Base-by-base conservation (phyloP, 78 protist genomes). In the Andalucia godoyi region DNA sequence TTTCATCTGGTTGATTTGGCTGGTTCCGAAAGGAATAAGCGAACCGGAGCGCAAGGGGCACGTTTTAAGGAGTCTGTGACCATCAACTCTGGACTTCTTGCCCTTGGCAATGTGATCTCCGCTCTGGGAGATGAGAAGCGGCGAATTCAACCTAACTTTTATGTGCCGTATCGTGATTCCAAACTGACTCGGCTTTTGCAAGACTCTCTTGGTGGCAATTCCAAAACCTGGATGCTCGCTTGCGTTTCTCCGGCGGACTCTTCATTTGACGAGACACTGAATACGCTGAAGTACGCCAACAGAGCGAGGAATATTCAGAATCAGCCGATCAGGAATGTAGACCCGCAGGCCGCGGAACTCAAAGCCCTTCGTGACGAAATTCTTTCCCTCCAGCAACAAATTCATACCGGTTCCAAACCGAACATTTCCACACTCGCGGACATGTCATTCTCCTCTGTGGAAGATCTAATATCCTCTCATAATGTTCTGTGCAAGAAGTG, bases 271-370 rank as follows among this genome's bases (percentile, higher is more conserved):
- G 87, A 86, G 54, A 76, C 91, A 15, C 50, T 86, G 39, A 79
- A 76, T 64, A 86, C 89, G 25, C 76, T 86, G 38, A 77, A 82
- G 66, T 86, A 86, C 65, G 91, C 91, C 36, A 64, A 82, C 42
- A 43, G 79, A 57, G 91, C 91, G 15, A 77, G 74, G 66, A 80
- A 86, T n/a, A 85, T 85, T 72, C 70, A 69, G 66, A 85, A 85
- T 60, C 75, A 83, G 60, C 89, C 89, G 37, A 63, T 80, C 33
- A 69, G 73, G 36, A 83, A 80, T 57, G 73, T 53, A 23, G 87
- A 82, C 70, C 84, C 83, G 9, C 69, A 51, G n/a, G n/a, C n/a
- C n/a, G n/a, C n/a, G n/a, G n/a, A n/a, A n/a, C n/a, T n/a, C n/a
- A n/a, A n/a, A n/a, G n/a, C n/a, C n/a, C n/a, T n/a, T n/a, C n/a